Evolutionary conservation across 495 filamentous ascomycete genomes (phyloP), one percentile per base, ranked within the genome.

Genomic region (Lichina pygmaea): DNA sequence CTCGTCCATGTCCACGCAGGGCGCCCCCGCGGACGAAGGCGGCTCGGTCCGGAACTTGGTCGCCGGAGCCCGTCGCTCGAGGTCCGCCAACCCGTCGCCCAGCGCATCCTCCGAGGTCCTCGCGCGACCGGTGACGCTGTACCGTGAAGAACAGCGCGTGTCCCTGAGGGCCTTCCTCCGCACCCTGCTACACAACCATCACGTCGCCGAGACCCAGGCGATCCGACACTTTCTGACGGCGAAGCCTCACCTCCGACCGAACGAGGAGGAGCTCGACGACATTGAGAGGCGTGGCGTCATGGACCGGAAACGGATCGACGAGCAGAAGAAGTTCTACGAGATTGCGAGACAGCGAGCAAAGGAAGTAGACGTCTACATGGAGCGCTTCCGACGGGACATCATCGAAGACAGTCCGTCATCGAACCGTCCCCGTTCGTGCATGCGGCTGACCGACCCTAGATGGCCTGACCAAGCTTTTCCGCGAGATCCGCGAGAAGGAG

Each of bases 361-460:
- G 4, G 91, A 94, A 53, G 60, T 97, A 43, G 91, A 97, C 62
- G 79, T 92, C 7, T 94, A 94, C 55, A 97, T 97, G 89, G 89
- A 97, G 61, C 71, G 69, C 34, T 83, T 83, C 57, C 63, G 78
- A 40, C 61, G 73, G 44, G 75, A 79, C 50, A 77, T 83, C 53
- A 76, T 83, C 32, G 78, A 83, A 57, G 63, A 63, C 60, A 89
- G 75, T 86, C 68, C 56, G 77, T 67, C 33, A 17, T 39, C 36
- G 13, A 2, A 39, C 36, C 36, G 3, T 15, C 36, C 13, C 13
- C 36, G 10, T 15, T 39, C 13, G 2, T 11, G 30, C 10, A 17
- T 12, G 15, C 10, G 2, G 16, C 42, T 43, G 42, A 43, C 6
- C 42, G 10, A 11, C 16, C 6, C 33, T 48, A 76, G 72, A 94